Percentiles rank a stretch among this genome's conserved stretches.
These are phyloP conservation scores for Eragrostis nindensis DNA, from an alignment of 176 grass and related monocot species.

Conservation along the genomic window DNA sequence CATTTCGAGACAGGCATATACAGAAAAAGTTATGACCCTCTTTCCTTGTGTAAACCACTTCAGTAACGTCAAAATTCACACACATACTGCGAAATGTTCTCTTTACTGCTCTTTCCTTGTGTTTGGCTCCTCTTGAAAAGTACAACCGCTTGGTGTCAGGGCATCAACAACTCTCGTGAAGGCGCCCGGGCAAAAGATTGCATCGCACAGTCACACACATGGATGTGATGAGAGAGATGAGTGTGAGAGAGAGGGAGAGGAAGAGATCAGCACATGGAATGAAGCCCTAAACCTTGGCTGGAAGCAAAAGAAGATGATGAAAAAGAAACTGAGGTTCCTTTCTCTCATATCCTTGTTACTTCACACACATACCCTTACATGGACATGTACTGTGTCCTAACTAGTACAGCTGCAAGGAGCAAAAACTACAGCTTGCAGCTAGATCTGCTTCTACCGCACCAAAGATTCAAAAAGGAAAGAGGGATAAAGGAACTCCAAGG, in stretches of 20 bases:
- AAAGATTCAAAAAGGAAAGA: slow-evolving; percentile 51
- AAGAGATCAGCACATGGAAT: slow-evolving; percentile 34
- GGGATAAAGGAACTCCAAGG: slow-evolving; percentile 31
- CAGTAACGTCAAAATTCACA: slow-evolving; percentile 21
- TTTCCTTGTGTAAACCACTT: not conserved
- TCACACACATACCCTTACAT: slow-evolving; percentile 40
- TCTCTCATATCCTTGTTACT: slow-evolving; percentile 9
- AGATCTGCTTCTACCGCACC: slow-evolving; percentile 56
- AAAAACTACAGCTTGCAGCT: slow-evolving; percentile 18
- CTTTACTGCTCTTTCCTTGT: slow-evolving; percentile 5
- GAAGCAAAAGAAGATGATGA: slow-evolving; percentile 43
- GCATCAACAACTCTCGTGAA: slow-evolving; percentile 34
- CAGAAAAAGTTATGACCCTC: not conserved
- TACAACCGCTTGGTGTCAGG: slow-evolving; percentile 46
- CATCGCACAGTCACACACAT: slow-evolving; percentile 1
- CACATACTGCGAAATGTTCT: not conserved
- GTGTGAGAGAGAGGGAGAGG: not conserved
- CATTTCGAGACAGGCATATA: not conserved
- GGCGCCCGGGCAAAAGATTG: not conserved
- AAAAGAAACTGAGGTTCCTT: slow-evolving; percentile 40
- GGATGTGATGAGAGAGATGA: slow-evolving; percentile 3
- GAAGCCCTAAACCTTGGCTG: slow-evolving; percentile 47
- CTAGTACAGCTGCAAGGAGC: too few relatives aligned
- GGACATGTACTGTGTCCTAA: slow-evolving; percentile 6
- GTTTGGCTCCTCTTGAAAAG: slow-evolving; percentile 28